A percentile compares a stretch with the other conserved stretches of the same genome.
phyloP scores from a whole-genome alignment of 164 flowering plant genomes.

The Kalanchoe fedtschenkoi region DNA sequence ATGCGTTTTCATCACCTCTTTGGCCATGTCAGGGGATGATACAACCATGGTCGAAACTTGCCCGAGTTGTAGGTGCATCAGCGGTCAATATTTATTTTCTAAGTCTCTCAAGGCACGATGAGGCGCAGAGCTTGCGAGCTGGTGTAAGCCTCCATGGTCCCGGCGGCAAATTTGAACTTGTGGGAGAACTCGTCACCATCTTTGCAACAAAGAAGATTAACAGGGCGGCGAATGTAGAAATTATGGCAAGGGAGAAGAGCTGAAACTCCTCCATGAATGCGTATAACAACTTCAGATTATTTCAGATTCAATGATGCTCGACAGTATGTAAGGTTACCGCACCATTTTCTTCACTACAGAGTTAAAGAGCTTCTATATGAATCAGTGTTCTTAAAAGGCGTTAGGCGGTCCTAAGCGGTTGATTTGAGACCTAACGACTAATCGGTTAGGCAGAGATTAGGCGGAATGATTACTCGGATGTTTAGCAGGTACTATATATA shows the following conservation, averaged over 20 bases:
- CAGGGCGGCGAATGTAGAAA: conserved; percentile 4
- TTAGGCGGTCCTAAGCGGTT: too few relatives aligned
- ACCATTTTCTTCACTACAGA: too few relatives aligned
- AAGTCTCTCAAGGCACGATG: neutral
- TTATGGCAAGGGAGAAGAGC: neutral
- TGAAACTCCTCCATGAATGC: neutral
- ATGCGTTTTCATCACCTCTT: conserved; percentile 10
- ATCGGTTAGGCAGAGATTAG: too few relatives aligned
- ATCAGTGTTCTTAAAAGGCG: too few relatives aligned
- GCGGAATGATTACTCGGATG: too few relatives aligned
- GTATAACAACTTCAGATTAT: neutral
- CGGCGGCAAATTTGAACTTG: conserved; percentile 4
- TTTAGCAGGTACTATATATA: too few relatives aligned
- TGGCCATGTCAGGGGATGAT: conserved; percentile 8
- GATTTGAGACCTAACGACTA: too few relatives aligned
- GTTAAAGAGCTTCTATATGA: too few relatives aligned
- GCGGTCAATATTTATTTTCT: conserved; percentile 8
- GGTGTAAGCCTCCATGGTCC: conserved; percentile 11
- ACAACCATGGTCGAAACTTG: conserved; percentile 3
- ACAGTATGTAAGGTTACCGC: too few relatives aligned
- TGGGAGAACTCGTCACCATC: neutral
- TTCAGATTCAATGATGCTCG: too few relatives aligned
- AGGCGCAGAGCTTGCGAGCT: neutral
- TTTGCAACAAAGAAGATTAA: neutral
- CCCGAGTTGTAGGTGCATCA: conserved; percentile 11